Percentiles rank a stretch among this genome's conserved stretches.
phyloP scores from a whole-genome alignment of 371 early-diverging fungal genomes.

The Mortierella sp. region DNA sequence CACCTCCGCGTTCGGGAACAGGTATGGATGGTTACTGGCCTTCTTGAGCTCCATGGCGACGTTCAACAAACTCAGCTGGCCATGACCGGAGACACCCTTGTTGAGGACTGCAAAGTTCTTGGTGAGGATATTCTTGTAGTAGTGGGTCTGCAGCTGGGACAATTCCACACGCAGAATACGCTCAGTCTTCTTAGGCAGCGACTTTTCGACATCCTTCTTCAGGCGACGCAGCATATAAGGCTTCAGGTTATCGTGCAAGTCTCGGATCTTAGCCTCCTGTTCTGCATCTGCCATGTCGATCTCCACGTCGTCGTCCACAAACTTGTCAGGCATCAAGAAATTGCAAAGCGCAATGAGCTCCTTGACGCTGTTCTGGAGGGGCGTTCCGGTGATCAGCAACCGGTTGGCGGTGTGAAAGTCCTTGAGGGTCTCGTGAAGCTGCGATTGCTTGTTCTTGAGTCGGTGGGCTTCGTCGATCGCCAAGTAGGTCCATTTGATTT shows the following conservation, averaged over 20 bases:
- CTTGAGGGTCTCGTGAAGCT: constrained; percentile 85
- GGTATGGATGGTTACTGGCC: constrained; percentile 98
- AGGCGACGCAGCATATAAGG: constrained; percentile 94
- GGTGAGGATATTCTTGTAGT: constrained; percentile 94
- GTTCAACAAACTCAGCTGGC: constrained; percentile 92
- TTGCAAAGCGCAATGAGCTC: constrained; percentile 85
- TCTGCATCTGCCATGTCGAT: constrained; percentile 70
- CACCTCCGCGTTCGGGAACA: constrained; percentile 93
- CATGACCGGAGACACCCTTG: constrained; percentile 82
- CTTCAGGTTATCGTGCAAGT: constrained; percentile 87
- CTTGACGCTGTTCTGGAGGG: constrained; percentile 90
- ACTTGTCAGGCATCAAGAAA: constrained; percentile 88
- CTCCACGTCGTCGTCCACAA: constrained; percentile 77
- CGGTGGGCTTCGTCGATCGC: constrained; percentile 96
- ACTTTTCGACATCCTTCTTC: constrained; percentile 98
- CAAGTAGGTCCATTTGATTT: constrained; percentile 87
- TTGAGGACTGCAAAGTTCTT: constrained; percentile 94
- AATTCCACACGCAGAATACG: constrained; percentile 95
- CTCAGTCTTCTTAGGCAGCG: constrained; percentile 95
- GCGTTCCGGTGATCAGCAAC: constrained; percentile 91
- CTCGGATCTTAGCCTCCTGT: constrained; percentile 87
- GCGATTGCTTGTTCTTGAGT: constrained; percentile 90
- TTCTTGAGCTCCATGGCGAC: constrained; percentile 98
- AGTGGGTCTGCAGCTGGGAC: constrained; percentile 89
- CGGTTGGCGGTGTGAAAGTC: constrained; percentile 84